A percentile compares a stretch with the other conserved stretches of the same genome.
phyloP scores from a whole-genome alignment of 192 early-diverging fungal genomes.

The Coemansia sp. region DNA sequence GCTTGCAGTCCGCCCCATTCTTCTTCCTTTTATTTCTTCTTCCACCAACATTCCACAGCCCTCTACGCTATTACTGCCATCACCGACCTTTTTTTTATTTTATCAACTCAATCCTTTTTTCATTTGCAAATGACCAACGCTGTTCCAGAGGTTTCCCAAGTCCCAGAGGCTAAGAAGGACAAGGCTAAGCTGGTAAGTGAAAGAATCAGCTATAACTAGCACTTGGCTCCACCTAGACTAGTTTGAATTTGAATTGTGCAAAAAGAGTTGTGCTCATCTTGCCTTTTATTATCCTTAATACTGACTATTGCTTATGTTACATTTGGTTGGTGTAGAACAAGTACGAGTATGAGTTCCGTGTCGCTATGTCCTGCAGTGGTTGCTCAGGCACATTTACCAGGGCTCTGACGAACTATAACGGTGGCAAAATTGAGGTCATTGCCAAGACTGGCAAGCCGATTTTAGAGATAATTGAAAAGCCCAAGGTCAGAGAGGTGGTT shows the following conservation, averaged over 20 bases:
- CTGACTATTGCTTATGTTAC: neutral
- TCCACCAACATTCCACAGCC: neutral
- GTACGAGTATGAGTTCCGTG: constrained; percentile 7
- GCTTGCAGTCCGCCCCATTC: neutral
- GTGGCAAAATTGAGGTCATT: neutral
- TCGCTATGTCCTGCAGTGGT: constrained; percentile 22
- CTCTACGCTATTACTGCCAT: too few relatives aligned
- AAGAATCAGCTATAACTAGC: neutral
- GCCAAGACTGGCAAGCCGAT: neutral
- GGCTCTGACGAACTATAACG: constrained; percentile 13
- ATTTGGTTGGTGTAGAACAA: too few relatives aligned
- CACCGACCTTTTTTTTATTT: neutral
- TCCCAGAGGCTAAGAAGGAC: neutral
- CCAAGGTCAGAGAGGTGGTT: neutral
- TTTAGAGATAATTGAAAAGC: too few relatives aligned
- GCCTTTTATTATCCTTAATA: neutral
- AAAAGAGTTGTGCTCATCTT: neutral
- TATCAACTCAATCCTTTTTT: neutral
- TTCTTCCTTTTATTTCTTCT: neutral
- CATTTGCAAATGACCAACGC: neutral
- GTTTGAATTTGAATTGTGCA: neutral
- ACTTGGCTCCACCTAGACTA: neutral
- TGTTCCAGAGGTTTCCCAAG: neutral
- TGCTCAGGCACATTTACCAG: constrained; percentile 22
- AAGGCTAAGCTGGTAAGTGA: neutral